Conservation (phyloP, 2,329 filamentous ascomycete genomes). For the Hymenoscyphus albidus region DNA sequence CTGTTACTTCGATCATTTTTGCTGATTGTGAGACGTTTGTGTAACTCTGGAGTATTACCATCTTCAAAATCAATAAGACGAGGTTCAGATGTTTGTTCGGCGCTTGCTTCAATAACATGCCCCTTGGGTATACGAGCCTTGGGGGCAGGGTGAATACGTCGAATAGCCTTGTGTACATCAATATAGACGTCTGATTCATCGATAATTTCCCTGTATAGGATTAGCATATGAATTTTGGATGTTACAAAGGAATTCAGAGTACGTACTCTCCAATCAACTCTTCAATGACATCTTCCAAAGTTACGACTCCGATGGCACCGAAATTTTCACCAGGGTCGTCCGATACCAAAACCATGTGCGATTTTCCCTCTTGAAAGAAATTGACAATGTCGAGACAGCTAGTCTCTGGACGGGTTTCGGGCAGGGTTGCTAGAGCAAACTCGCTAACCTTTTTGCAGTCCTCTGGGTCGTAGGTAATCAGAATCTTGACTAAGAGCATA, state of each 20-base stretch:
- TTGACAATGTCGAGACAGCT: constrained; percentile 98
- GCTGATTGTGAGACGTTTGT: constrained; percentile 18
- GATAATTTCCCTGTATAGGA: constrained; percentile 76
- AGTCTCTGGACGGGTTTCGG: constrained; percentile 90
- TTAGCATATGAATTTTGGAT: constrained; percentile 24
- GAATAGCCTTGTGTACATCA: constrained; percentile 96
- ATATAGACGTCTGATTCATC: constrained; percentile 98
- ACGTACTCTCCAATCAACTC: constrained; percentile 95
- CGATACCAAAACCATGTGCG: constrained; percentile 96
- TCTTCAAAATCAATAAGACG: constrained; percentile 46
- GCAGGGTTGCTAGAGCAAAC: constrained; percentile 87
- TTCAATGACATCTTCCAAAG: constrained; percentile 95
- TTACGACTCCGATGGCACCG: constrained; percentile 89
- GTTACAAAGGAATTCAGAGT: neutral
- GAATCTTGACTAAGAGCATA: constrained; percentile 97
- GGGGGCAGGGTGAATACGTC: constrained; percentile 59
- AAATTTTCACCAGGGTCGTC: constrained; percentile 85
- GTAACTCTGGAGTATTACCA: constrained; percentile 18
- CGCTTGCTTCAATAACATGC: constrained; percentile 45
- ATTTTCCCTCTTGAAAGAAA: constrained; percentile 99
- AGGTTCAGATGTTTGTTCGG: constrained; percentile 34
- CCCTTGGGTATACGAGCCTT: constrained; percentile 64
- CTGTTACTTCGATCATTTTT: constrained; percentile 18
- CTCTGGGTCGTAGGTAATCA: constrained; percentile 98
- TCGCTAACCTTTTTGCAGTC: constrained; percentile 83